Evolutionary conservation across 345 rosid genomes (phyloP), one percentile per base, ranked within the genome.

Genomic region (Linum usitatissimum): DNA sequence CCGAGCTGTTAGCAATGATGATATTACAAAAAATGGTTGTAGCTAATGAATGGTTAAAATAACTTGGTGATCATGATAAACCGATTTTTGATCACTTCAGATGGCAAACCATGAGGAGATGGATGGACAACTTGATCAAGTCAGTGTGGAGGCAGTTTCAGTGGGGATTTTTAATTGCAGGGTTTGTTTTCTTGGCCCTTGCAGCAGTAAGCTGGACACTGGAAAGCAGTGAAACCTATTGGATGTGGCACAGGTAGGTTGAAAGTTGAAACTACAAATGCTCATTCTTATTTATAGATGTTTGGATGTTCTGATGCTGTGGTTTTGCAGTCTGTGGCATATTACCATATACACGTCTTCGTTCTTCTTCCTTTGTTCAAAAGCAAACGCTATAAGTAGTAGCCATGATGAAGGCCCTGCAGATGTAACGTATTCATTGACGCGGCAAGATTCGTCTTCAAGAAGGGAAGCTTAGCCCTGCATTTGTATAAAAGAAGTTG

Each of bases 181-280:
- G 97, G 60, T 80, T 82, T 70, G 53, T 63, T 49, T 84, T 83
- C 60, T 69, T 89, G 57, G 67, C 83, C 66, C 74, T 86, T 82
- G 97, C 98, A 34, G 95, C 80, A 45, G 67, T 81, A 68, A 89
- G 97, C 79, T 81, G 90, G 86, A 81, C 79, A 39, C 78, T 92
- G 51, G 97, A 89, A 77, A 75, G 70, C 66, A 92, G 90, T 66
- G 82, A 85, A 75, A 85, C 67, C 78, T 92, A 92, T 84, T 92
- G 98, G 98, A 86, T 92, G 73, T 89, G 97, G 97, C 98, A 92
- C 86, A 92, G 97, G 98, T 88, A 59, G 31, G 61, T 6, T 23
- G 38, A 55, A 53, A 10, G 61, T 6, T 23, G 38, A 55, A 53
- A 10, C 14, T 21, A 39, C 15, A 23, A 12, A 60, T 13, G 62